phyloP scores from a whole-genome alignment of 768 basidiomycete genomes.

The Kondoa malvinella region DNA sequence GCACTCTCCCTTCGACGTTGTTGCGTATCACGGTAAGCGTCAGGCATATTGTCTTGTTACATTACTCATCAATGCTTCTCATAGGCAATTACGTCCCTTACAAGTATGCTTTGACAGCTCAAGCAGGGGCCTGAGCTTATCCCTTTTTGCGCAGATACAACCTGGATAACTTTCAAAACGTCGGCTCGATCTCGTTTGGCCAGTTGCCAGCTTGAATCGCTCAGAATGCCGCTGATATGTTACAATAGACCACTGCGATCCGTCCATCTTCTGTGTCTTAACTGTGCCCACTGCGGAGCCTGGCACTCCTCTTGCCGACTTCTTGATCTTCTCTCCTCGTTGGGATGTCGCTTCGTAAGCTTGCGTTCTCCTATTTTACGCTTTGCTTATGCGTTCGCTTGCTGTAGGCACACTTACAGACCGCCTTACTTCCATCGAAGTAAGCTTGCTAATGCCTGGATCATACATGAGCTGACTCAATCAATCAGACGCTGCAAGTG shows the following conservation, averaged over 20 bases:
- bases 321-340: constrained; percentile 48
- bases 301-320: constrained; percentile 45
- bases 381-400: constrained; percentile 10
- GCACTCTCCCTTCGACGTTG: constrained; percentile 49
- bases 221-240: constrained; percentile 7
- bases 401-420: constrained; percentile 35
- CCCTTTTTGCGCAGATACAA: constrained; percentile 56
- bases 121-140: no score
- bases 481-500: constrained; percentile 44
- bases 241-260: constrained; percentile 47
- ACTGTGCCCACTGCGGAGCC: constrained; percentile 48
- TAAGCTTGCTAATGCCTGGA: no score
- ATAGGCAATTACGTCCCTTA: constrained; percentile 41
- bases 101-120: constrained; percentile 51
- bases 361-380: constrained; percentile 38
- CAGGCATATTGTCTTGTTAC: constrained; percentile 31
- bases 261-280: constrained; percentile 46
- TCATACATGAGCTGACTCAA: no score
- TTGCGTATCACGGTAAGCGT: constrained; percentile 41
- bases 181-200: constrained; percentile 39
- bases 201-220: no score
- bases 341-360: constrained; percentile 49
- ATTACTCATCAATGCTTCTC: not conserved
- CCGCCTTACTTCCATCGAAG: constrained; percentile 45
- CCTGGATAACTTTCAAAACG: constrained; percentile 28